Conservation (phyloP, 1,284 basidiomycete species). For the Mycena sp. region DNA sequence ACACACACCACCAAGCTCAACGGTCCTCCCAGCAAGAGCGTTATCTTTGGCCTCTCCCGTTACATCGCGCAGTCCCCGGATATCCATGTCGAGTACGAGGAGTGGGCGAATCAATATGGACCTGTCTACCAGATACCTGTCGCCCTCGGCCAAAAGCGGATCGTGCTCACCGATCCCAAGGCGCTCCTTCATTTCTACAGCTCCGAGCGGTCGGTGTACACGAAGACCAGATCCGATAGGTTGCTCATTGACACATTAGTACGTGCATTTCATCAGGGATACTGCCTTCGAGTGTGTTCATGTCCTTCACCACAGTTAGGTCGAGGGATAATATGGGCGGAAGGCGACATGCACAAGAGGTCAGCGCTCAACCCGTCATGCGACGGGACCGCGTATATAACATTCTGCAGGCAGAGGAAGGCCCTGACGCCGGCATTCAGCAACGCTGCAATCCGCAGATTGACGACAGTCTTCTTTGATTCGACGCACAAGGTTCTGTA, state of each 20-base stretch:
- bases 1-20: constrained; percentile 20
- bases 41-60: constrained; percentile 48
- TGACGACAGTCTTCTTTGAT: constrained; percentile 52
- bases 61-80: constrained; percentile 41
- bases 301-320: constrained; percentile 50
- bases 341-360: constrained; percentile 60
- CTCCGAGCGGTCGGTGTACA: constrained; percentile 59
- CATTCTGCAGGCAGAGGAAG: constrained; percentile 53
- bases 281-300: no score
- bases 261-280: constrained; percentile 28
- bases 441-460: constrained; percentile 47
- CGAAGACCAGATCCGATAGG: constrained; percentile 48
- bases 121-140: constrained; percentile 53
- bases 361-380: not conserved
- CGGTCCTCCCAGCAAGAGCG: constrained; percentile 19
- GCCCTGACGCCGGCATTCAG: constrained; percentile 52
- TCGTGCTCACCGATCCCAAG: constrained; percentile 63
- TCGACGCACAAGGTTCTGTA: constrained; percentile 63
- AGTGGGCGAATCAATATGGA: constrained; percentile 59
- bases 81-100: constrained; percentile 46
- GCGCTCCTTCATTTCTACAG: constrained; percentile 62
- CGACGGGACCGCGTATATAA: no score
- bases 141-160: constrained; percentile 48
- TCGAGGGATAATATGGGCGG: constrained; percentile 57
- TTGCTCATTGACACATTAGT: constrained; percentile 54